Evolutionary conservation across 345 rosid species (phyloP), one percentile per base, ranked within the genome.

Genomic region (Mercurialis annua): DNA sequence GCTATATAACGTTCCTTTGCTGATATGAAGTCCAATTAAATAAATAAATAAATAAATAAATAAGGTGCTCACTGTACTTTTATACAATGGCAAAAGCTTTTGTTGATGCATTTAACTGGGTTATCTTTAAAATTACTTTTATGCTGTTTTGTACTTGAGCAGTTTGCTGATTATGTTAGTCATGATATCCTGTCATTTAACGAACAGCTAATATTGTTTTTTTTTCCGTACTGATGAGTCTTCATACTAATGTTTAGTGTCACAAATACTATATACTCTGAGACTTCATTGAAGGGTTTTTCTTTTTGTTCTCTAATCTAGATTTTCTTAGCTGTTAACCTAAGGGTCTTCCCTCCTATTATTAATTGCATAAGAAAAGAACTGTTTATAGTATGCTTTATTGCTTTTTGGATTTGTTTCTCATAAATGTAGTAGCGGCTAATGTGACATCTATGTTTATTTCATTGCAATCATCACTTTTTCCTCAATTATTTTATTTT

Each of bases 91-190:
- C 26, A 33, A 33, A 33, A 33, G 69, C 44, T 21, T 56, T 16
- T 16, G 29, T 56, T 73, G 10, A 14, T 38, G 56, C 58, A 48
- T 56, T 55, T 23, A 20, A 50, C 44, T 4, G 40, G 18, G 55
- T 49, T 46, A 5, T 64, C 10, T 68, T 33, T 16, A 64, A 46
- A 27, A 58, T 56, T 51, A 33, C 10, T 58, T 65, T 23, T 64
- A 26, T 30, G 59, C 17, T 12, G 24, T 17, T n/a, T 44, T 44
- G 14, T 61, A 42, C 34, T 42, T 9, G 10, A 27, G 30, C 24
- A 24, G 20, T 43, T 38, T 27, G 44, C 11, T 43, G 38, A 27
- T 6, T 24, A 48, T 17, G 0, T 17, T 62, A 38, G 15, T 24
- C 9, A 1, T 6, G 40, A 0, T 27, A 42, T 53, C 30, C 31